Percentiles rank a stretch among this genome's conserved stretches.
Evolutionary conservation across 1,284 basidiomycete genomes (phyloP).

Genomic region (Serendipita sp.): DNA sequence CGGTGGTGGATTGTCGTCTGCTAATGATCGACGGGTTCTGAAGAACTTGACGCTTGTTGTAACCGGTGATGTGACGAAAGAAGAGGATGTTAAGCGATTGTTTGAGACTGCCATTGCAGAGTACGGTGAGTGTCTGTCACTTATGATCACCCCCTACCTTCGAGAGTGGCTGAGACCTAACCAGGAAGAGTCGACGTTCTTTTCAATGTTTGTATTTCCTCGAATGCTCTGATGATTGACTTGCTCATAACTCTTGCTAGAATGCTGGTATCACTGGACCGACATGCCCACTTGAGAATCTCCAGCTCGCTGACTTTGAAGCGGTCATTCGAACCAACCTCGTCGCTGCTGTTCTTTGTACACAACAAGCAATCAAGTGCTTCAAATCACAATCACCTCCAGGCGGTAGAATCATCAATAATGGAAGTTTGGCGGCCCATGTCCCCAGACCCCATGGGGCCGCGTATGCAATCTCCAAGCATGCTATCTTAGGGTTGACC

Average conservation of each 20-base stretch:
- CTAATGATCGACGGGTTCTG: constrained; percentile 6
- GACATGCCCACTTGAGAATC: constrained; percentile 44
- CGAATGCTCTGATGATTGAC: constrained; percentile 35
- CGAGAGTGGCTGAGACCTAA: too few relatives aligned
- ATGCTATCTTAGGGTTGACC: constrained; percentile 63
- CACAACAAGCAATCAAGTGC: constrained; percentile 54
- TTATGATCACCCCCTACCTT: background rate
- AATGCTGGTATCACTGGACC: constrained; percentile 49
- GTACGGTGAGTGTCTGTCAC: constrained; percentile 35
- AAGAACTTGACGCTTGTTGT: constrained; percentile 30
- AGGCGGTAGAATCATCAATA: constrained; percentile 76
- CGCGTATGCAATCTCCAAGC: constrained; percentile 65
- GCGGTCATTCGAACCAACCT: constrained; percentile 58
- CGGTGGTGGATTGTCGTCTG: too few relatives aligned
- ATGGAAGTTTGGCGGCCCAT: constrained; percentile 64
- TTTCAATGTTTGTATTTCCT: background rate
- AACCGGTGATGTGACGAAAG: constrained; percentile 48
- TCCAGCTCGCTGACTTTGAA: constrained; percentile 46
- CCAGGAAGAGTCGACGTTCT: background rate
- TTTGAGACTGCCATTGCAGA: constrained; percentile 39
- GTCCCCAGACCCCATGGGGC: constrained; percentile 52
- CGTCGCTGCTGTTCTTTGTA: constrained; percentile 58
- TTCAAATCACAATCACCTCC: constrained; percentile 61
- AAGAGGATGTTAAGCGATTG: constrained; percentile 42
- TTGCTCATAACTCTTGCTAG: constrained; percentile 21